Percentiles rank a stretch among this genome's conserved stretches.
Evolutionary conservation across 352 stramenopile genomes (phyloP).

Genomic region (Phytophthora capsici): DNA sequence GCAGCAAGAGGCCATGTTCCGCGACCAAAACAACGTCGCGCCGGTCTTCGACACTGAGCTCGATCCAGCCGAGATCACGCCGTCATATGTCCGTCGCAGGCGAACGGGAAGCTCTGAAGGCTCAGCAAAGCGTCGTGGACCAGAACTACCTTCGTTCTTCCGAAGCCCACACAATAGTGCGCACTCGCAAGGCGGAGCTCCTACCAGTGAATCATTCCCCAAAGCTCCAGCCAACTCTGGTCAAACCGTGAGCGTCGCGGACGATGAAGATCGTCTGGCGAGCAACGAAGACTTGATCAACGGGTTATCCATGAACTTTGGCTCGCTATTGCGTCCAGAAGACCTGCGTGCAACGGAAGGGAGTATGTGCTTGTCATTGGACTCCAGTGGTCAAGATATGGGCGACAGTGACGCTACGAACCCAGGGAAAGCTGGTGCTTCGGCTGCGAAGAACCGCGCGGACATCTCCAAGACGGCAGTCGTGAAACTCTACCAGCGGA

Average conservation of each 20-base stretch:
- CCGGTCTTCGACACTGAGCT: conserved; percentile 14
- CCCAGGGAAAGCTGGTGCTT: conserved; percentile 1
- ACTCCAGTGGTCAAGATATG: conserved; percentile 41
- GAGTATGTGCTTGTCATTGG: conserved; percentile 49
- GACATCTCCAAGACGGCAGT: conserved; percentile 47
- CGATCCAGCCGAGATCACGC: conserved; percentile 18
- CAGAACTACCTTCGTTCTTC: conserved; percentile 33
- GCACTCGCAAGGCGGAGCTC: conserved; percentile 14
- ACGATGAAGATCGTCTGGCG: conserved; percentile 47
- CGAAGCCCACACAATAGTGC: conserved; percentile 22
- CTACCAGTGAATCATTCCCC: conserved; percentile 23
- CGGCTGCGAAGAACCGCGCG: conserved; percentile 20
- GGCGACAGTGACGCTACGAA: conserved; percentile 21
- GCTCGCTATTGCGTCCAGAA: conserved; percentile 44
- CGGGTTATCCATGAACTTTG: conserved; percentile 47
- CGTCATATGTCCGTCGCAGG: conserved; percentile 12
- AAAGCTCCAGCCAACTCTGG: conserved; percentile 34
- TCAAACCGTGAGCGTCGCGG: conserved; percentile 39
- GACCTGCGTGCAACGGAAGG: conserved; percentile 45
- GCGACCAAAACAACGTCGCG: conserved; percentile 10
- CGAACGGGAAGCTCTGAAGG: conserved; percentile 24
- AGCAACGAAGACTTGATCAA: conserved; percentile 23
- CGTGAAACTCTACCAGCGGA: conserved; percentile 68
- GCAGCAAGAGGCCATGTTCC: conserved; percentile 35
- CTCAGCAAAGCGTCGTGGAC: conserved; percentile 7